Conservation (phyloP, 352 stramenopile species). For the Phytophthora aleatoria region DNA sequence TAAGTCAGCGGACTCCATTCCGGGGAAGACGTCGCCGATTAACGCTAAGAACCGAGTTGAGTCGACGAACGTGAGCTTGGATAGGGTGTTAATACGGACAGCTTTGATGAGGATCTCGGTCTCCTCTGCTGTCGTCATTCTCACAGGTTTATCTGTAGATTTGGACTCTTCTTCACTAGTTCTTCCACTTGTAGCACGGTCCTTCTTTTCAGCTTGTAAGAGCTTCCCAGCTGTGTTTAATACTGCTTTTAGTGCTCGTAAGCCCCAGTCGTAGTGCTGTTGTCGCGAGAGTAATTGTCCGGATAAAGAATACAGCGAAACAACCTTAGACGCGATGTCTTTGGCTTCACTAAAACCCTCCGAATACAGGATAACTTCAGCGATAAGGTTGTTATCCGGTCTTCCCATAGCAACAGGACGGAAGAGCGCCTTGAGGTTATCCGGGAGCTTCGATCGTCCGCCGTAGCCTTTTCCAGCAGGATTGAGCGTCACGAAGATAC, state of each 20-base stretch:
- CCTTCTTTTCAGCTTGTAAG: conserved; percentile 82
- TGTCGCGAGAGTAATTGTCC: conserved; percentile 87
- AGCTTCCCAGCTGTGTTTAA: conserved; percentile 94
- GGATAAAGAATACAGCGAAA: conserved; percentile 91
- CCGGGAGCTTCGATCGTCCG: conserved; percentile 91
- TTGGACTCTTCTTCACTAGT: conserved; percentile 28
- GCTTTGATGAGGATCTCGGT: conserved; percentile 95
- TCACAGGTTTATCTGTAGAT: conserved; percentile 24
- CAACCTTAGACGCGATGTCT: conserved; percentile 91
- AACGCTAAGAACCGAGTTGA: conserved; percentile 90
- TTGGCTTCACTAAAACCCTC: conserved; percentile 92
- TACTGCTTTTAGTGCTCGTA: conserved; percentile 94
- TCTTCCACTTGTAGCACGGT: conserved; percentile 33
- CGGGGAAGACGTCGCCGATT: conserved; percentile 94
- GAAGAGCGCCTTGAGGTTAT: conserved; percentile 96
- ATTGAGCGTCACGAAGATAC: conserved; percentile 97
- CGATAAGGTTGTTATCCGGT: conserved; percentile 95
- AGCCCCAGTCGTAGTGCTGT: conserved; percentile 95
- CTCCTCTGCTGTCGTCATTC: conserved; percentile 77
- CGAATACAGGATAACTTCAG: conserved; percentile 92
- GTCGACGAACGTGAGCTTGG: conserved; percentile 95
- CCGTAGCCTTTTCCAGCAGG: conserved; percentile 94
- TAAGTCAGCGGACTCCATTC: conserved; percentile 83
- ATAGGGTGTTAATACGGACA: conserved; percentile 95
- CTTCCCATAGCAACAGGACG: conserved; percentile 92